Evolutionary conservation across 495 filamentous ascomycete species (phyloP), one percentile per base, ranked within the genome.

Genomic region (Daldinia caldariorum): DNA sequence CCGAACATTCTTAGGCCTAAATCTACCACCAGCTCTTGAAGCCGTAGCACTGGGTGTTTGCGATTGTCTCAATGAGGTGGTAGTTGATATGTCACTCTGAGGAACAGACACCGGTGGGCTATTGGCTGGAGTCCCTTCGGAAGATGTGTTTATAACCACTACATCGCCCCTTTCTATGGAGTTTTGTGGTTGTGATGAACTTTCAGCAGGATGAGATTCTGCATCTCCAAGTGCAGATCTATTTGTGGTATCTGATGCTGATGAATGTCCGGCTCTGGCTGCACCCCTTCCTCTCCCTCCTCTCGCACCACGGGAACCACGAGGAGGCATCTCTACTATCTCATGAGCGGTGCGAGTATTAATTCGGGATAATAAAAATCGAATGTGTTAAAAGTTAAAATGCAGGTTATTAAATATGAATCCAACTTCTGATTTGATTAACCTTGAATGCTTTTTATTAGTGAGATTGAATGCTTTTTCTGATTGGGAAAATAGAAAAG

Each of bases 1-100:
- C 6, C 82, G 75, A 12, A 83, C 67, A 3, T 72, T 80, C 62
- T 82, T 84, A 1, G 82, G 82, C 50, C 76, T 80, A 65, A 83
- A 81, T 37, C 76, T 61, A 22, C 71, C 66, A 43, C 63, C 56
- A 43, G 49, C 58, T 26, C 69, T 68, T 47, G 73, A 72, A 6
- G 68, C 45, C 18, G 73, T 5, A 54, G 43, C 64, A 41, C 57
- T 68, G 7, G 71, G 56, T 14, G 73, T 56, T 51, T 56, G 70
- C 32, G 75, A 71, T 31, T 58, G 50, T 31, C 66, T 64, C 32
- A 61, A 18, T 53, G 43, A 22, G 22, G 72, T 43, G 10, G 60
- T 22, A 12, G 58, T 49, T 29, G 64, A 41, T 32, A 31, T 45
- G 14, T 62, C 66, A 26, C 41, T 50, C 69, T 56, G 65, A 65